These are phyloP conservation scores for Pythium brassicae DNA, from an alignment of 352 stramenopile genomes.

Conservation along the genomic window DNA sequence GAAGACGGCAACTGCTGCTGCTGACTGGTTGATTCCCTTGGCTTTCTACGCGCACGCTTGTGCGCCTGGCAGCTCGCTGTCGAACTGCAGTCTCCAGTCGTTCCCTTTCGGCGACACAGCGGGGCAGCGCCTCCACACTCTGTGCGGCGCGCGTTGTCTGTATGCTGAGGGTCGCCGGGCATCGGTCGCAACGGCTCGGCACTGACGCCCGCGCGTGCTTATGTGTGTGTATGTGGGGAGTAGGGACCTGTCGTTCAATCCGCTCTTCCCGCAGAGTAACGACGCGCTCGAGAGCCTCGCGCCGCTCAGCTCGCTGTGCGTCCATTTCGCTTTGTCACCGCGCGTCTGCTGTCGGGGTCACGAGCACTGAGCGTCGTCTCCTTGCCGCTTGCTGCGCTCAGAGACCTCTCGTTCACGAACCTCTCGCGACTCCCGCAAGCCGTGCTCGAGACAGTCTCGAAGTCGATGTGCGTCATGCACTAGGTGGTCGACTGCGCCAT, in stretches of 20 bases:
- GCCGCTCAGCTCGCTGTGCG: conserved; percentile 2
- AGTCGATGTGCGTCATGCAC: conserved; percentile 4
- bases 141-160: too few species aligned
- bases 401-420: conserved; percentile 8
- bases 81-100: conserved; percentile 9
- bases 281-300: background rate
- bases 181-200: too few species aligned
- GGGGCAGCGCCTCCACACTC: background rate
- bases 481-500: too few species aligned
- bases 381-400: too few species aligned
- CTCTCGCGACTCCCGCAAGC: conserved; percentile 1
- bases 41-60: background rate
- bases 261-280: conserved; percentile 4
- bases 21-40: background rate
- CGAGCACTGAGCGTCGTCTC: too few species aligned
- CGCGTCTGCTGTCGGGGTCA: background rate
- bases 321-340: background rate
- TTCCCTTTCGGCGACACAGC: conserved; percentile 5
- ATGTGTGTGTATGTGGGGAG: background rate
- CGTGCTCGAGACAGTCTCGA: background rate
- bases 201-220: too few species aligned
- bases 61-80: background rate
- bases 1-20: too few species aligned
- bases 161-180: too few species aligned
- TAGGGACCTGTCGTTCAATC: conserved; percentile 7